Conservation (phyloP, 176 grass and related monocot species). For the Oryza glumipatula region DNA sequence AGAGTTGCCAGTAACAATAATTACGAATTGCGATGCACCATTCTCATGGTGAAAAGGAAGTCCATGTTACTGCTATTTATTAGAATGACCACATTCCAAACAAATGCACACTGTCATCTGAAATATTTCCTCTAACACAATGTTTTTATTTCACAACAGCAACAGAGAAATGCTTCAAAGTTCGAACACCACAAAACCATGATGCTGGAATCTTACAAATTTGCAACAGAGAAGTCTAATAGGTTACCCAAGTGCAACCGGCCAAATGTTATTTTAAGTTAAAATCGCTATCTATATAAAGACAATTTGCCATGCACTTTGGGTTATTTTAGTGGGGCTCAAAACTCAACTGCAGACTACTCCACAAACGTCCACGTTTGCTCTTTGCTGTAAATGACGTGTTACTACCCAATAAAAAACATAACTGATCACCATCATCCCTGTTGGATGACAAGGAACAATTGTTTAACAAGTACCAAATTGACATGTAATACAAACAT, state of each 20-base stretch:
- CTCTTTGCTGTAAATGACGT: slow-evolving; percentile 16
- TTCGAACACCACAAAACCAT: slow-evolving; percentile 1
- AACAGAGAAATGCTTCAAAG: not conserved
- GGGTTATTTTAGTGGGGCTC: slow-evolving; percentile 26
- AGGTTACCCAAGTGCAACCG: slow-evolving; percentile 20
- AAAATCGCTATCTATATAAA: slow-evolving; percentile 17
- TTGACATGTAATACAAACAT: not conserved
- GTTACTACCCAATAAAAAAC: slow-evolving; percentile 11
- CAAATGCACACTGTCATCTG: not conserved
- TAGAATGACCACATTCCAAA: slow-evolving; percentile 12
- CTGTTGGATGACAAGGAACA: slow-evolving; percentile 8
- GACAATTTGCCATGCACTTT: slow-evolving; percentile 27
- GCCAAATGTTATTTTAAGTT: not conserved
- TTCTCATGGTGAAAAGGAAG: not conserved
- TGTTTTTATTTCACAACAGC: not conserved
- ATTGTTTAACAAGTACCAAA: slow-evolving; percentile 8
- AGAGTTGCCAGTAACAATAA: not conserved
- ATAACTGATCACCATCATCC: slow-evolving; percentile 11
- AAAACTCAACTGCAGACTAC: slow-evolving; percentile 7
- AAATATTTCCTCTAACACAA: not conserved
- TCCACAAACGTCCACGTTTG: slow-evolving; percentile 2
- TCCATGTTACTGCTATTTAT: not conserved
- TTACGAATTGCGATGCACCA: not conserved
- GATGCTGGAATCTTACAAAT: not conserved
- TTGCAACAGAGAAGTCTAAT: not conserved